phyloP scores from a whole-genome alignment of 2,329 filamentous ascomycete genomes.

The Ophiocordyceps camponoti-floridani region DNA sequence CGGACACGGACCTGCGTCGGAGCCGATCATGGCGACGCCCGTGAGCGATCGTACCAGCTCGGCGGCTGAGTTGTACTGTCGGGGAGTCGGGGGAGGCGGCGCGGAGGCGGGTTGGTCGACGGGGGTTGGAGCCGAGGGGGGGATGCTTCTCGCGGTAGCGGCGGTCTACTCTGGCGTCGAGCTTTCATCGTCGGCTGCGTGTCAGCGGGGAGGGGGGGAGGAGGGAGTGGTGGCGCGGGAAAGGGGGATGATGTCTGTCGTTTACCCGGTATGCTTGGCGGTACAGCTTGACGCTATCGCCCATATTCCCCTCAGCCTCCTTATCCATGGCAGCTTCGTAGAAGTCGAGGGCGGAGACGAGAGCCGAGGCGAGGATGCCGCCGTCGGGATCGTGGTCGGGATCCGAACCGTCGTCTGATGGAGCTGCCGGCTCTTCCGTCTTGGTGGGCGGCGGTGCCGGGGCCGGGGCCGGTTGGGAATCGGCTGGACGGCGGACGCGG shows the following conservation, averaged over 20 bases:
- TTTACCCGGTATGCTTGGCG: constrained; percentile 71
- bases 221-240: background rate
- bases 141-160: constrained; percentile 80
- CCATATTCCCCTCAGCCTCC: constrained; percentile 68
- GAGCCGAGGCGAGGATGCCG: constrained; percentile 10
- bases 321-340: constrained; percentile 85
- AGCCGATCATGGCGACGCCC: constrained; percentile 36
- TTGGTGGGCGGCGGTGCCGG: too few species aligned
- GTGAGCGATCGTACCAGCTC: constrained; percentile 20
- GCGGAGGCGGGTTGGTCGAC: too few species aligned
- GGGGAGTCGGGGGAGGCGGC: constrained; percentile 5
- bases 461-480: background rate
- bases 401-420: background rate
- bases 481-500: constrained; percentile 13
- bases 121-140: background rate
- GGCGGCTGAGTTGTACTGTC: constrained; percentile 33
- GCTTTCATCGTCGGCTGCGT: constrained; percentile 23
- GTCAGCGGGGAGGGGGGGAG: constrained; percentile 3
- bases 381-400: too few species aligned
- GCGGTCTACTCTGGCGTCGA: constrained; percentile 72
- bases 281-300: constrained; percentile 78
- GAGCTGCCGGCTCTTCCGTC: background rate
- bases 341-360: constrained; percentile 69
- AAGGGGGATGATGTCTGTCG: background rate
- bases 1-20: constrained; percentile 62